Percentiles rank a stretch among this genome's conserved stretches.
phyloP scores from a whole-genome alignment of 805 yeast genomes.

The Yarrowia osloensis region DNA sequence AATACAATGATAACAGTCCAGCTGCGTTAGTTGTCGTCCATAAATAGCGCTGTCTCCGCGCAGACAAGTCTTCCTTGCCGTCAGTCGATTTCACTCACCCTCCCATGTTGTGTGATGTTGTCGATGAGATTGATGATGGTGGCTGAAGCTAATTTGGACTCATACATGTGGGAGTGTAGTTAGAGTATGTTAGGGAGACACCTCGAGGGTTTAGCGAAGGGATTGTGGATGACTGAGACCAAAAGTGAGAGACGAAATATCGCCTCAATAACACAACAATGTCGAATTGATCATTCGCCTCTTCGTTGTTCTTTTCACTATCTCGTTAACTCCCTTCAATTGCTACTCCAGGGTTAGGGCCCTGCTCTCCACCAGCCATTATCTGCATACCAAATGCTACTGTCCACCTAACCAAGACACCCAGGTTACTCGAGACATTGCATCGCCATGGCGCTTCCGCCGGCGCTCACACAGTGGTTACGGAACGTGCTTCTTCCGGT shows the following conservation, averaged over 20 bases:
- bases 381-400: constrained; percentile 25
- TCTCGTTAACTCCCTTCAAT: not conserved
- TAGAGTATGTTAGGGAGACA: not conserved
- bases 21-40: constrained; percentile 44
- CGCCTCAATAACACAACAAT: no score
- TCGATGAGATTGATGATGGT: constrained; percentile 29
- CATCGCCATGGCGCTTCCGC: constrained; percentile 40
- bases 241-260: no score
- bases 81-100: constrained; percentile 44
- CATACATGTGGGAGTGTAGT: not conserved
- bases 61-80: not conserved
- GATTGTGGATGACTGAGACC: no score
- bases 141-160: constrained; percentile 18
- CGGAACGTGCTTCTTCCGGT: constrained; percentile 56
- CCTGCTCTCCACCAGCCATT: not conserved
- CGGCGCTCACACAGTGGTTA: constrained; percentile 58
- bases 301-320: no score
- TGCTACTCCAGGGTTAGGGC: constrained; percentile 9
- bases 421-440: constrained; percentile 3
- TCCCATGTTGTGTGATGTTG: constrained; percentile 44
- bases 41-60: not conserved
- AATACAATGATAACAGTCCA: constrained; percentile 72
- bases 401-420: not conserved
- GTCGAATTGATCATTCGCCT: no score
- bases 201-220: no score